Conservation (phyloP, 768 basidiomycete genomes). For the Peribolospora kevripleyi region DNA sequence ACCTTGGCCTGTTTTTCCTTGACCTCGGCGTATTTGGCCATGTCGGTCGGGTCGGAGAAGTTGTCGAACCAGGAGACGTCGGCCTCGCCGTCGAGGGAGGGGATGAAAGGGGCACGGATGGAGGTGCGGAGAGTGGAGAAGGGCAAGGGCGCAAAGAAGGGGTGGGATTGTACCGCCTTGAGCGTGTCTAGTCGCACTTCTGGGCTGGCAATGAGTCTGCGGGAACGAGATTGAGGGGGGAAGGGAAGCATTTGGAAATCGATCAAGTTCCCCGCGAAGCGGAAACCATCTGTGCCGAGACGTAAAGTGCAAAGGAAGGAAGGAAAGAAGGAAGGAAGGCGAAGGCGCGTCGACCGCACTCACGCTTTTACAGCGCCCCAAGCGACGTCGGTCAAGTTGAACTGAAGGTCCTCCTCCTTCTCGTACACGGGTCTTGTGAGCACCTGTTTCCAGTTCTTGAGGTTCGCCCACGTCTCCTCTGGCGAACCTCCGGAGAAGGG, state of each 20-base stretch:
- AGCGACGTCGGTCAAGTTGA: conserved; percentile 75
- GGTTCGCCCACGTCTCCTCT: conserved; percentile 95
- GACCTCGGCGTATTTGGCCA: conserved; percentile 98
- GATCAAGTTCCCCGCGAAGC: neutral
- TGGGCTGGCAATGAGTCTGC: conserved; percentile 65
- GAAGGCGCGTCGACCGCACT: conserved; percentile 7
- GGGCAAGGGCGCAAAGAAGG: conserved; percentile 52
- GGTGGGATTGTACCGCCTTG: conserved; percentile 43
- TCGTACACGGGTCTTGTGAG: conserved; percentile 85
- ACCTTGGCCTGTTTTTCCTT: conserved; percentile 91
- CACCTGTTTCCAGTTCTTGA: conserved; percentile 91
- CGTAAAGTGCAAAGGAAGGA: neutral
- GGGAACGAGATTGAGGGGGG: neutral
- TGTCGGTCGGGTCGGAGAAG: conserved; percentile 32
- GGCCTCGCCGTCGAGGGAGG: conserved; percentile 73
- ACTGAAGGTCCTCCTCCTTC: conserved; percentile 81
- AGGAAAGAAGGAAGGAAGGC: neutral
- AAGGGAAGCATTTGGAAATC: neutral
- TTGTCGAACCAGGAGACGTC: conserved; percentile 26
- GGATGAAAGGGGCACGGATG: conserved; percentile 62
- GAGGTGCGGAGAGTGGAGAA: conserved; percentile 59
- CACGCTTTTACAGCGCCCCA: conserved; percentile 85
- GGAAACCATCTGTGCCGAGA: no score
- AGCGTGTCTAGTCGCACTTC: conserved; percentile 54
- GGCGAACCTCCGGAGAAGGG: conserved; percentile 89